A percentile compares a stretch with the other conserved stretches of the same genome.
phyloP scores from a whole-genome alignment of 176 grass and related monocot genomes.

The Microstegium vimineum region DNA sequence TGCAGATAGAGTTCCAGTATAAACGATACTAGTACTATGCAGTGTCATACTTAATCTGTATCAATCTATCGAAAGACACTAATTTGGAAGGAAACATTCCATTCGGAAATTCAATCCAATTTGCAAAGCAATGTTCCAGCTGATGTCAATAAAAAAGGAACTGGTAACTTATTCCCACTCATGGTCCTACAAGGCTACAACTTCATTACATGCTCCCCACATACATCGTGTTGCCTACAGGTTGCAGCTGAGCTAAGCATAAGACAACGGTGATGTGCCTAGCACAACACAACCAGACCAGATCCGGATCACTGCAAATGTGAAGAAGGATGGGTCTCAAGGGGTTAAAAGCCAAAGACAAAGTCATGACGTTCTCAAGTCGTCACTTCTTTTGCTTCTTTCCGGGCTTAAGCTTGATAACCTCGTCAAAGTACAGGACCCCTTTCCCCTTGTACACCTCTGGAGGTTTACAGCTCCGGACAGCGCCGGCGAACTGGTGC shows the following conservation, averaged over 20 bases:
- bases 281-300: background rate
- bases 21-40: background rate
- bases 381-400: constrained; percentile 65
- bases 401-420: constrained; percentile 58
- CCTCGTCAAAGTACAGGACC: constrained; percentile 62
- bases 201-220: background rate
- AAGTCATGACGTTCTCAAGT: background rate
- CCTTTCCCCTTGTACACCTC: constrained; percentile 87
- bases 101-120: too few relatives aligned
- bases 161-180: background rate
- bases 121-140: too few relatives aligned
- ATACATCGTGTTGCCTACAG: background rate
- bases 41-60: background rate
- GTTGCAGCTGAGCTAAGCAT: background rate
- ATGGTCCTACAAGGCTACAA: background rate
- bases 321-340: background rate
- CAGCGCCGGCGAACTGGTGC: constrained; percentile 64
- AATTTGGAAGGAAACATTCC: too few relatives aligned
- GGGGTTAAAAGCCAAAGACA: background rate
- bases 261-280: background rate
- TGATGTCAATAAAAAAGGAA: too few relatives aligned
- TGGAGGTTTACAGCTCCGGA: constrained; percentile 64
- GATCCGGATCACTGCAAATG: background rate
- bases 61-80: too few relatives aligned
- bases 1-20: too few relatives aligned